Percentiles rank a stretch among this genome's conserved stretches.
Evolutionary conservation across 2,329 filamentous ascomycete species (phyloP).

Genomic region (Nemania bipapillata): DNA sequence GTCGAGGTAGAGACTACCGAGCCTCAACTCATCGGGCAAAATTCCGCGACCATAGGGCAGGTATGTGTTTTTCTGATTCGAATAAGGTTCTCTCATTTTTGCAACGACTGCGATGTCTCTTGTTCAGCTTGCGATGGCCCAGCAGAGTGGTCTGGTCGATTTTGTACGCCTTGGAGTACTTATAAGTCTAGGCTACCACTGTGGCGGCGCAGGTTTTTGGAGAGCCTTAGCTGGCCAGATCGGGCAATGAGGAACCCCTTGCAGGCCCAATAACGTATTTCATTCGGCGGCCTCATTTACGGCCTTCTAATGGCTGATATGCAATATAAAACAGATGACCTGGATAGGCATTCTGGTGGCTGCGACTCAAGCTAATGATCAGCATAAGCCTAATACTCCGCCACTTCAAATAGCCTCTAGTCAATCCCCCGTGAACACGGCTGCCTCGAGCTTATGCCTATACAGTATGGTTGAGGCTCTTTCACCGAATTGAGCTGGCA

Average conservation of each 20-base stretch:
- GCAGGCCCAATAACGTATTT: not conserved
- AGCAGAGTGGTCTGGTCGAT: slow-evolving; percentile 9
- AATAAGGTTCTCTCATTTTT: slow-evolving; percentile 29
- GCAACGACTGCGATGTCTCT: not conserved
- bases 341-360: not conserved
- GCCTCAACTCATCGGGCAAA: slow-evolving; percentile 29
- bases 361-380: not conserved
- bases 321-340: not conserved
- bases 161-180: slow-evolving; percentile 14
- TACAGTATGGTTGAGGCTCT: slow-evolving; percentile 2
- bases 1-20: slow-evolving; percentile 33
- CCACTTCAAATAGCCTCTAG: slow-evolving; percentile 18
- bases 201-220: slow-evolving; percentile 19
- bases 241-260: slow-evolving; percentile 2
- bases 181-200: not conserved
- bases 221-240: not conserved
- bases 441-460: slow-evolving; percentile 9
- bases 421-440: not conserved
- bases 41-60: slow-evolving; percentile 33
- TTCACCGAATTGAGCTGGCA: not conserved
- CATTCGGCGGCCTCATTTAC: slow-evolving; percentile 14
- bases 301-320: slow-evolving; percentile 14
- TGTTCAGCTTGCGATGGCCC: not conserved
- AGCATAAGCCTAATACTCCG: slow-evolving; percentile 14
- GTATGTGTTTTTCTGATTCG: slow-evolving; percentile 33